Evolutionary conservation across 73 alveolate genomes (phyloP).

Genomic region (Paramecium tetraurelia): DNA sequence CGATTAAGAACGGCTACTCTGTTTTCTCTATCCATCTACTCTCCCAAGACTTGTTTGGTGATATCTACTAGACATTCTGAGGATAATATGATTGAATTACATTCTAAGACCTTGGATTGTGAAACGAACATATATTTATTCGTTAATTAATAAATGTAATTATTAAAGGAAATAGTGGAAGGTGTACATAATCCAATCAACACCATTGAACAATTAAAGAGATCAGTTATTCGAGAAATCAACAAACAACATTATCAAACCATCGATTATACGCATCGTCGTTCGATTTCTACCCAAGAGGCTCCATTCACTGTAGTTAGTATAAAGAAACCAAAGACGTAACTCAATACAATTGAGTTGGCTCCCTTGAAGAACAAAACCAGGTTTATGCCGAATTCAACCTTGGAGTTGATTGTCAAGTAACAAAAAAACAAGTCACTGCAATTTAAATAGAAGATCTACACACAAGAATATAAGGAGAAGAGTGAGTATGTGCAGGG

Average conservation of each 20-base stretch:
- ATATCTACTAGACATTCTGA: not conserved
- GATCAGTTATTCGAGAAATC: not conserved
- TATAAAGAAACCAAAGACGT: not conserved
- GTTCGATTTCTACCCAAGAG: not conserved
- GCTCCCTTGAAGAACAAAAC: not conserved
- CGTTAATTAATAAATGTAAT: slow-evolving; percentile 22
- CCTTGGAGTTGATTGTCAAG: not conserved
- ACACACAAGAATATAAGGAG: not conserved
- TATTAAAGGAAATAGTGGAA: not conserved
- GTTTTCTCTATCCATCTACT: not conserved
- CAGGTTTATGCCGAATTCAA: not conserved
- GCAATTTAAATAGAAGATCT: not conserved
- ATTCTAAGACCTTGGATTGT: not conserved
- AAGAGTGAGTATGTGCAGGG: not conserved
- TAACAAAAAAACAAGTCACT: not conserved
- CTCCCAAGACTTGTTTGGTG: not conserved
- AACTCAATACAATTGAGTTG: not conserved
- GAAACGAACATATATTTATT: not conserved
- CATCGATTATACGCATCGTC: not conserved
- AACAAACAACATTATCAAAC: not conserved
- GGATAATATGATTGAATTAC: not conserved
- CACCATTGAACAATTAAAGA: not conserved
- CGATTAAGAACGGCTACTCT: not conserved
- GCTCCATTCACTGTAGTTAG: not conserved
- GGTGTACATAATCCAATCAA: not conserved